phyloP scores from a whole-genome alignment of 768 basidiomycete species.

The Psilocybe subaeruginosa region DNA sequence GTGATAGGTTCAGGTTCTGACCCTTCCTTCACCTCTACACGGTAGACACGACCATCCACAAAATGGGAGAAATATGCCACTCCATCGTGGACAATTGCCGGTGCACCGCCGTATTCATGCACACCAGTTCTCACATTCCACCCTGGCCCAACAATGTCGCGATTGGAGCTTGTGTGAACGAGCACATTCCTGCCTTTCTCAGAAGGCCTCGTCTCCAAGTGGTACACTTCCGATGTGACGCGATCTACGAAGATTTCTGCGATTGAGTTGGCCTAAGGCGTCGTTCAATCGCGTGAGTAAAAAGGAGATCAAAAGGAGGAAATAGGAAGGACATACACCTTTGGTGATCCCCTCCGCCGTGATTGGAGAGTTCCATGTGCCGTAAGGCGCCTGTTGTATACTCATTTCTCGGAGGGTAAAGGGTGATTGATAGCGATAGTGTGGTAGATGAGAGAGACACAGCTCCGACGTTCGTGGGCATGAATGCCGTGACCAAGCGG shows the following conservation, averaged over 20 bases:
- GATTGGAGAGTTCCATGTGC: slow-evolving; percentile 64
- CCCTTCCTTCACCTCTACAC: slow-evolving; percentile 30
- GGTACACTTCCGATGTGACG: slow-evolving; percentile 54
- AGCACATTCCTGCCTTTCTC: slow-evolving; percentile 56
- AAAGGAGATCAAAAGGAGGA: background rate
- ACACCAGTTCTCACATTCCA: slow-evolving; percentile 68
- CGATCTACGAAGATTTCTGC: slow-evolving; percentile 62
- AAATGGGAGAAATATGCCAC: slow-evolving; percentile 63
- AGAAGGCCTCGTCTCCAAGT: slow-evolving; percentile 62
- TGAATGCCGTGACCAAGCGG: background rate
- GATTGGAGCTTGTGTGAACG: slow-evolving; percentile 48
- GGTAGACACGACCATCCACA: slow-evolving; percentile 56
- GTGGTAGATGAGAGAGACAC: background rate
- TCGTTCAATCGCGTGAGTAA: slow-evolving; percentile 11
- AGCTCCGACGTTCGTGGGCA: background rate
- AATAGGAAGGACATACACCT: slow-evolving; percentile 27
- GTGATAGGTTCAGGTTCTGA: slow-evolving; percentile 62
- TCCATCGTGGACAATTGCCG: slow-evolving; percentile 53
- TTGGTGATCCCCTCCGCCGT: slow-evolving; percentile 53
- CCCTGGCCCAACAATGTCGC: slow-evolving; percentile 54
- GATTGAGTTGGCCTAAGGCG: slow-evolving; percentile 35
- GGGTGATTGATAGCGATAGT: background rate
- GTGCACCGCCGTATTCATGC: slow-evolving; percentile 74
- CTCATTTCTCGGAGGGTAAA: background rate
- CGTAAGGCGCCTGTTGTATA: slow-evolving; percentile 48